Base-by-base conservation (phyloP, 495 filamentous ascomycete genomes). In the Aspergillus olivimuriae region DNA sequence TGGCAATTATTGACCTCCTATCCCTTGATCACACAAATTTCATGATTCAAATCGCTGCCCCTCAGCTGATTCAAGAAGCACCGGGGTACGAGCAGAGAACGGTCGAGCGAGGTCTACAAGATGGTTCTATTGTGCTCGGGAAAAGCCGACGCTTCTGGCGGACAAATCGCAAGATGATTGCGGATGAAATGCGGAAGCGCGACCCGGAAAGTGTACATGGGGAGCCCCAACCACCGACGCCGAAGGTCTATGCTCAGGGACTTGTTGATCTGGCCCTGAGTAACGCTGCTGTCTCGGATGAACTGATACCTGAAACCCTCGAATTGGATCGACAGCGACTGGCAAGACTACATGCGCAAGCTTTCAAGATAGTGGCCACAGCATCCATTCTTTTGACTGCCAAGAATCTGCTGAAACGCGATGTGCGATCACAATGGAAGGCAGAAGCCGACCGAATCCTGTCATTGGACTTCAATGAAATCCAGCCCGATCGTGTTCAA, bases 11-110 rank as follows among this genome's bases (percentile, higher is more conserved):
- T 40, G 88, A 98, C 55, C 74, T 90, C 39, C 80, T 98, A 51
- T 84, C 88, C n/a, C 77, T 96, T 41, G 92, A 98, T 57, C 90
- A 96, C 54, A 86, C 89, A 6, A 98, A 98, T 59, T 97, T 92
- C 54, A 78, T 95, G 63, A 75, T 98, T 9, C 83, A 84, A 55
- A 69, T 86, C 23, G 81, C 83, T 0, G 88, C 88, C 0, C 88
- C 89, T 2, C 77, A 79, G 24, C 80, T 98, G 20, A 82, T 95
- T 35, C 77, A 87, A 46, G 82, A 94, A 48, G 86, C 86, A 3
- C 68, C 81, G 0, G 76, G 78, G 0, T 96, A 97, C 60, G 92
- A 98, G 60, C 73, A 83, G 21, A 77, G 82, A 41, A 73, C 73
- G 11, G 97, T 98, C 47, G 75, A 81, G 3, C 73, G 83, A 19